These are phyloP conservation scores for Leccinellum rugosiceps DNA, from an alignment of 768 basidiomycete species.

Conservation along the genomic window DNA sequence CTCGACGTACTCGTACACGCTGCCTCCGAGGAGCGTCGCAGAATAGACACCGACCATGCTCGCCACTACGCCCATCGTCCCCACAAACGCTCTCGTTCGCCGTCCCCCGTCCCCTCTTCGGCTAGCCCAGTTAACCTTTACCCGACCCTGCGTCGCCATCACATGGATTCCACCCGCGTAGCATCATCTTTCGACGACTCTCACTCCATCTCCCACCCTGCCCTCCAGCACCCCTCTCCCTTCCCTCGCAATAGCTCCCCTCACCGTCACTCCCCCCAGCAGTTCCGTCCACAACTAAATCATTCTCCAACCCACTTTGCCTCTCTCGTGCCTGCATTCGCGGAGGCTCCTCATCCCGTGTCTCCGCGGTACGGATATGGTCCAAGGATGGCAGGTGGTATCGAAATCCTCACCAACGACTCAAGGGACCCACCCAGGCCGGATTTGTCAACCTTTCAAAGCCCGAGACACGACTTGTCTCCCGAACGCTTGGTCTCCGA, in stretches of 20 bases:
- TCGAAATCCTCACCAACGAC: conserved; percentile 17
- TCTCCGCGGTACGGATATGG: conserved; percentile 20
- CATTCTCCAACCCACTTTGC: conserved; percentile 8
- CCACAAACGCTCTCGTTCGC: conserved; percentile 22
- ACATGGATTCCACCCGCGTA: conserved; percentile 12
- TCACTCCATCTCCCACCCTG: background rate
- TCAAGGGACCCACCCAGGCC: conserved; percentile 7
- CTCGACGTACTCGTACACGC: conserved; percentile 71
- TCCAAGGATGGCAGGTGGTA: conserved; percentile 29
- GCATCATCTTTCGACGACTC: conserved; percentile 7
- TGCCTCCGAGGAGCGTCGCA: conserved; percentile 61
- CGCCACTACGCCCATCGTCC: conserved; percentile 2
- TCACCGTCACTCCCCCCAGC: conserved; percentile 18
- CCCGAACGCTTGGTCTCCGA: conserved; percentile 15
- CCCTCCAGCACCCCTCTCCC: conserved; percentile 13
- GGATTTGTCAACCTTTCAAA: conserved; percentile 13
- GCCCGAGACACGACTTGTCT: conserved; percentile 12
- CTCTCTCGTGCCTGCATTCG: background rate
- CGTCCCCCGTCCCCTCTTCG: conserved; percentile 16
- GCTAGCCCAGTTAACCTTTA: conserved; percentile 20
- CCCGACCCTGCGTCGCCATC: conserved; percentile 23
- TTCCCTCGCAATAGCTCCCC: conserved; percentile 14
- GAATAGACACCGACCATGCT: conserved; percentile 31
- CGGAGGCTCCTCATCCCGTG: conserved; percentile 6
- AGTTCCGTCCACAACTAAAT: conserved; percentile 10